phyloP scores from a whole-genome alignment of 108 stramenopile genomes.

The Seminavis robusta region DNA sequence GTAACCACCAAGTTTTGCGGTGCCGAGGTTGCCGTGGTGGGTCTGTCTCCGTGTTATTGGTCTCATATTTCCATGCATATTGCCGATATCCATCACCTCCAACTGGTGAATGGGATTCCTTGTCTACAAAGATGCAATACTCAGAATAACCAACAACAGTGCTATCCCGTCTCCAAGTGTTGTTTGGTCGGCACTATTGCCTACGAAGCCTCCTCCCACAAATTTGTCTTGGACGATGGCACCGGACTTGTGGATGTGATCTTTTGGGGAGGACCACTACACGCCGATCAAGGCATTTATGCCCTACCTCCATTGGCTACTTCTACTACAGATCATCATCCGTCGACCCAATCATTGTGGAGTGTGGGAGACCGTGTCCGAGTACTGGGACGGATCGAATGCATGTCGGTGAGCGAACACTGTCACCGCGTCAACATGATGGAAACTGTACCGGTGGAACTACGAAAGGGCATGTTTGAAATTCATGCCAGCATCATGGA shows the following conservation, averaged over 20 bases:
- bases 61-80: conserved; percentile 67
- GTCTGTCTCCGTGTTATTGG: conserved; percentile 83
- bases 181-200: conserved; percentile 63
- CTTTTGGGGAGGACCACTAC: conserved; percentile 29
- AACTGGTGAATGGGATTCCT: conserved; percentile 61
- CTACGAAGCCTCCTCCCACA: conserved; percentile 28
- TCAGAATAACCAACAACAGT: neutral
- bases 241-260: conserved; percentile 78
- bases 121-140: conserved; percentile 18
- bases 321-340: conserved; percentile 20
- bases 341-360: conserved; percentile 21
- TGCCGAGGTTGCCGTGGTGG: conserved; percentile 35
- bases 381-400: conserved; percentile 58
- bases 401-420: conserved; percentile 33
- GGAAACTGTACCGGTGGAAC: no score
- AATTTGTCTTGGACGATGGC: conserved; percentile 80
- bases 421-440: neutral
- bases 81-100: conserved; percentile 42
- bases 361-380: conserved; percentile 51
- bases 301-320: no score
- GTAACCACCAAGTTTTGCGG: no score
- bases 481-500: neutral
- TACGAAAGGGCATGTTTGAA: neutral
- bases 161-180: conserved; percentile 59
- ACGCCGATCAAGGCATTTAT: neutral